phyloP scores from a whole-genome alignment of 768 basidiomycete species.

The Mycena olivaceomarginata region DNA sequence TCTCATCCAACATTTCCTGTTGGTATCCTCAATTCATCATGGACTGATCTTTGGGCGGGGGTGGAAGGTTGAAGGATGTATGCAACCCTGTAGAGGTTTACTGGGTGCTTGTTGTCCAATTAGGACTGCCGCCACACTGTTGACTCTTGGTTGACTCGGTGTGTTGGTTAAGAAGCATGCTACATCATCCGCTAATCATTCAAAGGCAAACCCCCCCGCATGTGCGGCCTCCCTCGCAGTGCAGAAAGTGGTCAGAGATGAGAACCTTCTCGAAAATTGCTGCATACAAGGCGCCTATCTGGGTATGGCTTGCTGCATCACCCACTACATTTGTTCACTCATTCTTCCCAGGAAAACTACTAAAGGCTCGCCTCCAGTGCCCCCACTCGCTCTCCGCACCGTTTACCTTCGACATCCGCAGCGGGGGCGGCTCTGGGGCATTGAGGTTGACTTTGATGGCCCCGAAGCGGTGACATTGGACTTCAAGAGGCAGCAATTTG shows the following conservation, averaged over 20 bases:
- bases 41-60: background rate
- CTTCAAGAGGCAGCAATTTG: slow-evolving; percentile 75
- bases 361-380: slow-evolving; percentile 72
- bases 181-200: background rate
- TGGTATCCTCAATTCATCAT: slow-evolving; percentile 76
- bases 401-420: slow-evolving; percentile 87
- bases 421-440: slow-evolving; percentile 88
- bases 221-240: slow-evolving; percentile 91
- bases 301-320: slow-evolving; percentile 50
- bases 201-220: slow-evolving; percentile 81
- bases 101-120: too few relatives aligned
- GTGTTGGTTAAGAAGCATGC: background rate
- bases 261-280: slow-evolving; percentile 81
- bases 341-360: slow-evolving; percentile 61
- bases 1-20: slow-evolving; percentile 87
- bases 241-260: slow-evolving; percentile 80
- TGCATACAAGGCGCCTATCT: slow-evolving; percentile 77
- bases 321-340: slow-evolving; percentile 4
- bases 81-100: background rate
- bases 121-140: too few relatives aligned
- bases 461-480: slow-evolving; percentile 64
- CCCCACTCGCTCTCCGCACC: slow-evolving; percentile 77
- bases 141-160: too few relatives aligned
- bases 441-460: slow-evolving; percentile 85
- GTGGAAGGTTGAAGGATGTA: background rate